Evolutionary conservation across 2,329 filamentous ascomycete species (phyloP).

Genomic region (Ophiosphaerella herpotricha): DNA sequence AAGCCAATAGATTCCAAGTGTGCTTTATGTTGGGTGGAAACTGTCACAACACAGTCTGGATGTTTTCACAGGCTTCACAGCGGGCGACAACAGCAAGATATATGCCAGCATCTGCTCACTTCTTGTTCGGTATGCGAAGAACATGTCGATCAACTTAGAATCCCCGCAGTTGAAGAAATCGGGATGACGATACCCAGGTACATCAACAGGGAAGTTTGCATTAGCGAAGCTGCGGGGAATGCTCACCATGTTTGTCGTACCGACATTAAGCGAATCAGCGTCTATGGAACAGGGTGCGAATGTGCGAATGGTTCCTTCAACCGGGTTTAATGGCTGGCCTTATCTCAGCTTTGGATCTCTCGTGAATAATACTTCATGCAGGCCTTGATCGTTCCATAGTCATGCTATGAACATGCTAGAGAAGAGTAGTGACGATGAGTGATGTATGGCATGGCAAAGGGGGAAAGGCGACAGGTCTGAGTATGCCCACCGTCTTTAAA

Average conservation of each 20-base stretch:
- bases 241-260: conserved; percentile 10
- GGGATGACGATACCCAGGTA: conserved; percentile 19
- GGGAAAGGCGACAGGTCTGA: background rate
- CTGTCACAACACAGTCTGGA: background rate
- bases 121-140: conserved; percentile 1
- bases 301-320: no score
- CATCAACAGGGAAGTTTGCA: conserved; percentile 8
- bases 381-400: no score
- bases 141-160: conserved; percentile 6
- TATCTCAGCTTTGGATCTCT: conserved; percentile 5
- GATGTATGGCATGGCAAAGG: background rate
- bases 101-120: conserved; percentile 6
- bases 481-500: no score
- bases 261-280: conserved; percentile 28
- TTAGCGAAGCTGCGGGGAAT: conserved; percentile 16
- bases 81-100: conserved; percentile 3
- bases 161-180: conserved; percentile 18
- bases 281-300: background rate
- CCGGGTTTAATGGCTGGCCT: no score
- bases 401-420: background rate
- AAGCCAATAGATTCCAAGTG: background rate
- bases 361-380: conserved; percentile 10
- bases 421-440: background rate
- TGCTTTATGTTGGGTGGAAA: background rate
- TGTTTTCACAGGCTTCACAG: background rate